A percentile compares a stretch with the other conserved stretches of the same genome.
phyloP scores from a whole-genome alignment of 257 asterid species.

The Nicotiana knightiana region DNA sequence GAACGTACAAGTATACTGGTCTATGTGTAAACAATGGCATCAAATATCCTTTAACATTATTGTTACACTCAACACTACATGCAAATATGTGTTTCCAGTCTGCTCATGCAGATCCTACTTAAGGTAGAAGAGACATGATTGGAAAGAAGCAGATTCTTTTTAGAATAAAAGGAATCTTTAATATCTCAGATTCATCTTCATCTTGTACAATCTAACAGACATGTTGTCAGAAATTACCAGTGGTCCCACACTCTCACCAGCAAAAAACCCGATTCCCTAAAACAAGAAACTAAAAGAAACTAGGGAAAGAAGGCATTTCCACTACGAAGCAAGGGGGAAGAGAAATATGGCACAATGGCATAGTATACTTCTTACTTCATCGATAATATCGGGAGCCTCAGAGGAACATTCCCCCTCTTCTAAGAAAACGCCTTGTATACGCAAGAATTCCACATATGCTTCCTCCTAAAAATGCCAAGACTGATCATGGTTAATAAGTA shows the following conservation, averaged over 20 bases:
- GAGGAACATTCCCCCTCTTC: slow-evolving; percentile 53
- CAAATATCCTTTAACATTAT: neutral
- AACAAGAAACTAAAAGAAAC: neutral
- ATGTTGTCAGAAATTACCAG: neutral
- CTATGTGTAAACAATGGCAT: no score
- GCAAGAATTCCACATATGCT: slow-evolving; percentile 77
- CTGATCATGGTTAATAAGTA: slow-evolving; percentile 8
- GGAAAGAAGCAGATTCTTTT: neutral
- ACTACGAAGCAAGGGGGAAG: neutral
- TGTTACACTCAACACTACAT: neutral
- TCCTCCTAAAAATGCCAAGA: slow-evolving; percentile 55
- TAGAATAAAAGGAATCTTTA: neutral
- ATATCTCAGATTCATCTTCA: neutral
- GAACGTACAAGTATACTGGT: neutral
- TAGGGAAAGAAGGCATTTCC: neutral
- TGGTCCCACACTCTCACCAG: neutral
- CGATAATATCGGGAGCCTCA: slow-evolving; percentile 59
- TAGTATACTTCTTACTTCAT: slow-evolving; percentile 43
- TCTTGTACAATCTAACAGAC: neutral
- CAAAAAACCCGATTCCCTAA: neutral
- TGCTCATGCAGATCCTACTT: neutral
- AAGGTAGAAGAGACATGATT: neutral
- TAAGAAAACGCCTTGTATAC: slow-evolving; percentile 62
- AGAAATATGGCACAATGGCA: neutral
- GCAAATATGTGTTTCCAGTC: neutral